Conservation (phyloP, 2,329 filamentous ascomycete species). For the Fusarium siculi region DNA sequence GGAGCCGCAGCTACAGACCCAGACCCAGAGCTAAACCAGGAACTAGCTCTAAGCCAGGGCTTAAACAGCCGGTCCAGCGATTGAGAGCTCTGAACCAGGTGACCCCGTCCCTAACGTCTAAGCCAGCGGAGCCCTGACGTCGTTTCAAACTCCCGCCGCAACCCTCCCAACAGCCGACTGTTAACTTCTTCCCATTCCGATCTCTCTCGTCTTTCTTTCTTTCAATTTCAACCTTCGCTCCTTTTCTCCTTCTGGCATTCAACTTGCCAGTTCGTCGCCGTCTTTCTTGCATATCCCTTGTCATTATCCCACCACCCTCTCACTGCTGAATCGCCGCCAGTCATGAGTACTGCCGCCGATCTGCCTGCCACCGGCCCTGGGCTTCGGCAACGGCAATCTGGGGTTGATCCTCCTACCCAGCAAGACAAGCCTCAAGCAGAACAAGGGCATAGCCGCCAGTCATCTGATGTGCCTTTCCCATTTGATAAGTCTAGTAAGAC, state of each 20-base stretch:
- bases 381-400: slow-evolving; percentile 46
- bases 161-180: slow-evolving; percentile 31
- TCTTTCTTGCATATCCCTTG: not conserved
- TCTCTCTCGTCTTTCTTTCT: slow-evolving; percentile 24
- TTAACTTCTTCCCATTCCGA: slow-evolving; percentile 21
- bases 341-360: slow-evolving; percentile 49
- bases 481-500: slow-evolving; percentile 71
- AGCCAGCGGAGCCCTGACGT: slow-evolving; percentile 46
- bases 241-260: slow-evolving; percentile 1
- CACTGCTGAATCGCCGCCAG: slow-evolving; percentile 15
- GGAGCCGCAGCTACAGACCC: slow-evolving; percentile 18
- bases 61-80: slow-evolving; percentile 7
- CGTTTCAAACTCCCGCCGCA: slow-evolving; percentile 23
- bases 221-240: slow-evolving; percentile 2
- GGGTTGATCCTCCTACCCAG: slow-evolving; percentile 27
- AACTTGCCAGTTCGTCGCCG: not conserved
- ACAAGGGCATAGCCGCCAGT: slow-evolving; percentile 20
- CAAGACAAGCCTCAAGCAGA: slow-evolving; percentile 25
- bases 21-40: not conserved
- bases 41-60: slow-evolving; percentile 12
- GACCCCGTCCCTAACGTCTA: slow-evolving; percentile 23
- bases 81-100: slow-evolving; percentile 19
- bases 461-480: slow-evolving; percentile 21
- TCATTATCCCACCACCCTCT: not conserved
- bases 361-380: slow-evolving; percentile 39